phyloP scores from a whole-genome alignment of 345 rosid genomes.

The Lumnitzera racemosa region DNA sequence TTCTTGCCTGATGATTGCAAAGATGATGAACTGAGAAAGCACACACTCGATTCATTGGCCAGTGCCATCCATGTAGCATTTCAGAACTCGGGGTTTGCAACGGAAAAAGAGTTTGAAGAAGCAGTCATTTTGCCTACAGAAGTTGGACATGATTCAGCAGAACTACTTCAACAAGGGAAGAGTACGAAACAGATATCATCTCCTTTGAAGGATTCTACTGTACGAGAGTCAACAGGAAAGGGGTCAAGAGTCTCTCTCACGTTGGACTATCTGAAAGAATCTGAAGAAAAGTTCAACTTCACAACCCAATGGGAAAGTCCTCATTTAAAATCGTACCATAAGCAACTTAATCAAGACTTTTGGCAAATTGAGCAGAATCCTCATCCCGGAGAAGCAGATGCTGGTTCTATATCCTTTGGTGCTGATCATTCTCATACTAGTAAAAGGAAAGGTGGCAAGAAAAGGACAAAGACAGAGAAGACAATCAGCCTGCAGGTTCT shows the following conservation, averaged over 20 bases:
- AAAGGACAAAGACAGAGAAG: conserved; percentile 26
- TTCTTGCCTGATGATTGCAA: conserved; percentile 27
- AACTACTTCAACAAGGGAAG: conserved; percentile 12
- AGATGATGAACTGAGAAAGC: conserved; percentile 16
- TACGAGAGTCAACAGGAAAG: conserved; percentile 47
- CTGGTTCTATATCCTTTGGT: conserved; percentile 7
- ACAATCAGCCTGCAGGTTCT: conserved; percentile 28
- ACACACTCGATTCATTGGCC: conserved; percentile 9
- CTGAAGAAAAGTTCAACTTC: conserved; percentile 48
- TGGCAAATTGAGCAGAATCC: conserved; percentile 27
- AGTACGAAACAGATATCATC: conserved; percentile 18
- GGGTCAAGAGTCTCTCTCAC: conserved; percentile 51
- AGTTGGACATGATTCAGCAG: background rate
- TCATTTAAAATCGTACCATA: conserved; percentile 18
- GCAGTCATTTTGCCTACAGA: conserved; percentile 3
- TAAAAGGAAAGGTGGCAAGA: conserved; percentile 16
- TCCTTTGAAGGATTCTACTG: conserved; percentile 28
- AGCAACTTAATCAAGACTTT: conserved; percentile 17
- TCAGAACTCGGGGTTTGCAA: conserved; percentile 14
- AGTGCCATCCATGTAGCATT: conserved; percentile 14
- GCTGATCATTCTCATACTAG: conserved; percentile 6
- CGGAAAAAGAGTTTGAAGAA: conserved; percentile 18
- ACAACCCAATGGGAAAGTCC: conserved; percentile 25
- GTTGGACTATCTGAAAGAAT: conserved; percentile 43
- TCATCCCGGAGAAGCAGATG: conserved; percentile 15